Base-by-base conservation (phyloP, 345 rosid genomes). In the Gossypium turneri region DNA sequence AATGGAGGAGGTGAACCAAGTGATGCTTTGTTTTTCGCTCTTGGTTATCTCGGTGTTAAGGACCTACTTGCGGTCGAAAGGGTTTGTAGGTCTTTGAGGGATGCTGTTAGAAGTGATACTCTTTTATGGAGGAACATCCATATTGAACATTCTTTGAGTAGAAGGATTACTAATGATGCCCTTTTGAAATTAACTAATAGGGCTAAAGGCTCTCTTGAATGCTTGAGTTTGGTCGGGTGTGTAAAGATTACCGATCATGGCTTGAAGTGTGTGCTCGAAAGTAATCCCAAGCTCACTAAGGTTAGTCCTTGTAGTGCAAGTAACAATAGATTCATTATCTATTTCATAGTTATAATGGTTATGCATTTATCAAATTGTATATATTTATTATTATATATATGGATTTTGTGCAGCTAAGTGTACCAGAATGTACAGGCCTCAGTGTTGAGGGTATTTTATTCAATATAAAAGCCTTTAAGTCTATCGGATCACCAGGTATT, bases 131-230 rank as follows among this genome's bases (percentile, higher is more conserved):
- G 77, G 72, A 53, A 11, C 53, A 43, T 75, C 47, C 64, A 56
- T 10, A 55, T 75, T 11, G 44, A 75, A 4, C 72, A 53, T 27
- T 47, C 77, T n/a, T 55, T 66, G 29, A 75, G 25, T 43, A 22
- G 45, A 38, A 75, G 19, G 55, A 75, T 75, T 22, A 75, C 72
- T 20, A 24, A 75, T 24, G 72, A 75, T 15, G 41, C 65, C 67
- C 77, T 75, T 66, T 68, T 75, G 64, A 75, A 64, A 66, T 43
- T 75, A 51, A 65, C 77, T 66, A 44, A 22, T 71, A 66, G 72
- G 45, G 77, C 77, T 66, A 64, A 53, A 22, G 77, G 77, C 72
- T 66, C 65, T 66, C 65, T 75, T 5, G 43, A 66, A 20, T 22
- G 65, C 77, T 67, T 75, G 72, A 55, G 64, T 67, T 34, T 75